Evolutionary conservation across 2,329 filamentous ascomycete genomes (phyloP).

Genomic region (Akanthomyces lecanii): DNA sequence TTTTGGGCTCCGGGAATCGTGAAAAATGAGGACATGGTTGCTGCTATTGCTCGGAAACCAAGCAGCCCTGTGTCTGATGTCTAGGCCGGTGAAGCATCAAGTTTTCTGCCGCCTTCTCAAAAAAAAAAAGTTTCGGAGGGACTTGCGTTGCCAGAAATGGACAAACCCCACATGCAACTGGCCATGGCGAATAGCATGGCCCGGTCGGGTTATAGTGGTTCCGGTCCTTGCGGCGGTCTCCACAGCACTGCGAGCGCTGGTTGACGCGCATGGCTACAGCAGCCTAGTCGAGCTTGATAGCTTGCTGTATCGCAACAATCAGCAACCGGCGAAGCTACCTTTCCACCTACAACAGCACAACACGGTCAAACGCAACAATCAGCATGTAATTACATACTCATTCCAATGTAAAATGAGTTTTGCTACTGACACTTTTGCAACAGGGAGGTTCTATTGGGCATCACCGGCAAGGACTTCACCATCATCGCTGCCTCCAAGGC

Average conservation of each 20-base stretch:
- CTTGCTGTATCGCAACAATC: constrained; percentile 15
- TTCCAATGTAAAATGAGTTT: neutral
- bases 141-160: constrained; percentile 16
- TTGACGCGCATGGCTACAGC: constrained; percentile 22
- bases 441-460: constrained; percentile 97
- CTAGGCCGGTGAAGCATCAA: constrained; percentile 26
- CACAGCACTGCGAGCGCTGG: neutral
- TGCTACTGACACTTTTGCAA: neutral
- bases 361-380: constrained; percentile 9
- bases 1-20: constrained; percentile 80
- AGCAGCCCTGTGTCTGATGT: constrained; percentile 22
- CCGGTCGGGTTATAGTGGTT: constrained; percentile 27
- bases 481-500: constrained; percentile 97
- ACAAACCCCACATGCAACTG: constrained; percentile 21
- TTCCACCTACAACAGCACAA: constrained; percentile 4
- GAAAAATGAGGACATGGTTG: constrained; percentile 90
- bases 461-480: constrained; percentile 99
- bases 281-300: constrained; percentile 18
- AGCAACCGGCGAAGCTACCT: constrained; percentile 19
- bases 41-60: constrained; percentile 14
- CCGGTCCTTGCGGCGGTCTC: constrained; percentile 22
- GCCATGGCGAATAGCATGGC: constrained; percentile 24
- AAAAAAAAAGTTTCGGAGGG: constrained; percentile 38
- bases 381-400: constrained; percentile 8
- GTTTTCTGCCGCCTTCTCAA: constrained; percentile 22